Conservation (phyloP, 2,329 filamentous ascomycete genomes). For the Cladosporium sp. region DNA sequence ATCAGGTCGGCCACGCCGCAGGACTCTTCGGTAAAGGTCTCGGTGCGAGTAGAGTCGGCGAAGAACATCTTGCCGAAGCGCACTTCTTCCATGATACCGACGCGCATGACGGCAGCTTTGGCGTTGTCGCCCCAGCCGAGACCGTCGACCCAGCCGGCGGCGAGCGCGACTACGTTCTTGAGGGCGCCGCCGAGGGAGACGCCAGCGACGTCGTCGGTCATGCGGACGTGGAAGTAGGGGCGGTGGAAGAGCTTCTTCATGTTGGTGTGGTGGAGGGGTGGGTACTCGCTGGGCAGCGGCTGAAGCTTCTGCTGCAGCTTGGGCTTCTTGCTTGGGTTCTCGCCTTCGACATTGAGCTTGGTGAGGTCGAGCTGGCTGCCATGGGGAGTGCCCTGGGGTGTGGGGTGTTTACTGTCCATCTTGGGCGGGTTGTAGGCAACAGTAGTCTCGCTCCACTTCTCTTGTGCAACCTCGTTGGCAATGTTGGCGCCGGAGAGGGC, state of each 20-base stretch:
- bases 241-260: slow-evolving; percentile 88
- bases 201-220: slow-evolving; percentile 92
- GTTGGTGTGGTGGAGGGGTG: slow-evolving; percentile 76
- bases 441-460: slow-evolving; percentile 97
- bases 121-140: slow-evolving; percentile 98
- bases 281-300: slow-evolving; percentile 75
- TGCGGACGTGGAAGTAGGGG: slow-evolving; percentile 93
- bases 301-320: slow-evolving; percentile 59
- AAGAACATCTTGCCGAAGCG: slow-evolving; percentile 95
- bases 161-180: slow-evolving; percentile 94
- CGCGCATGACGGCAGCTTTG: slow-evolving; percentile 97
- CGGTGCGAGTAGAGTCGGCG: slow-evolving; percentile 69
- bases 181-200: slow-evolving; percentile 91
- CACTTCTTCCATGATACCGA: slow-evolving; percentile 94
- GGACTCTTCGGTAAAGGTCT: slow-evolving; percentile 94
- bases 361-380: slow-evolving; percentile 40
- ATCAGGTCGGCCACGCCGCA: slow-evolving; percentile 94
- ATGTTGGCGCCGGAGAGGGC: slow-evolving; percentile 95
- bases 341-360: slow-evolving; percentile 33
- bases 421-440: slow-evolving; percentile 91
- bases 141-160: slow-evolving; percentile 91
- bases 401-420: slow-evolving; percentile 76
- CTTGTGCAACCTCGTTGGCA: slow-evolving; percentile 85
- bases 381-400: slow-evolving; percentile 51
- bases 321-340: slow-evolving; percentile 36